Evolutionary conservation across 1,284 basidiomycete genomes (phyloP).

Genomic region (Hemileia vastatrix): DNA sequence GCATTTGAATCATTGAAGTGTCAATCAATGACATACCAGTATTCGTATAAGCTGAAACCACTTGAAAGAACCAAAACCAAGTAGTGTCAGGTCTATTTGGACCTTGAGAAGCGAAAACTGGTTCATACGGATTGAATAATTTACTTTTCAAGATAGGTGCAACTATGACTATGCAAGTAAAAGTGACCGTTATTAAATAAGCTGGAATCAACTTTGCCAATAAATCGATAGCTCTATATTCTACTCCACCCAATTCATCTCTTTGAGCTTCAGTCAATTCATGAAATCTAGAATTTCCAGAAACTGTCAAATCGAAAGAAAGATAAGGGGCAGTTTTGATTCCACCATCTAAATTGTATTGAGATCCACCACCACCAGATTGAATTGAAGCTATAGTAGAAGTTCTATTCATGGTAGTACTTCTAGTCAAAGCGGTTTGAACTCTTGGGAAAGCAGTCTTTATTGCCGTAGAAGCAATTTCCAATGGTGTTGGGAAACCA

Average conservation of each 20-base stretch:
- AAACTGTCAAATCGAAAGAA: slow-evolving; percentile 55
- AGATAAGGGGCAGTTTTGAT: slow-evolving; percentile 61
- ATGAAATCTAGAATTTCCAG: slow-evolving; percentile 72
- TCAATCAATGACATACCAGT: slow-evolving; percentile 83
- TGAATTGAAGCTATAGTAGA: slow-evolving; percentile 52
- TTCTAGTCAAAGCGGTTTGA: slow-evolving; percentile 46
- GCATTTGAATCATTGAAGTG: slow-evolving; percentile 77
- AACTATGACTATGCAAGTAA: slow-evolving; percentile 31
- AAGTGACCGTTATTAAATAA: slow-evolving; percentile 29
- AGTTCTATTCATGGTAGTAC: slow-evolving; percentile 63
- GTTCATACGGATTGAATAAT: slow-evolving; percentile 30
- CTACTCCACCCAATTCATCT: slow-evolving; percentile 86
- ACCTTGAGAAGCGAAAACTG: slow-evolving; percentile 35
- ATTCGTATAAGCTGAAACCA: slow-evolving; percentile 79
- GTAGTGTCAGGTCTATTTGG: slow-evolving; percentile 27
- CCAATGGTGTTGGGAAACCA: slow-evolving; percentile 75
- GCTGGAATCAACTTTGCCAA: slow-evolving; percentile 50
- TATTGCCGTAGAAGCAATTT: slow-evolving; percentile 52
- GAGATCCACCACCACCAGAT: too few relatives aligned
- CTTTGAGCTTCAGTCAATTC: slow-evolving; percentile 69
- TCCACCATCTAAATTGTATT: too few relatives aligned
- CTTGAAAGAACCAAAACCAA: slow-evolving; percentile 77
- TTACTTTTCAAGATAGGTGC: slow-evolving; percentile 40
- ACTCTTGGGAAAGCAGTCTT: slow-evolving; percentile 48
- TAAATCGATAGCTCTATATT: slow-evolving; percentile 79